These are phyloP conservation scores for Rusavskia elegans DNA, from an alignment of 495 filamentous ascomycete genomes.

Conservation along the genomic window DNA sequence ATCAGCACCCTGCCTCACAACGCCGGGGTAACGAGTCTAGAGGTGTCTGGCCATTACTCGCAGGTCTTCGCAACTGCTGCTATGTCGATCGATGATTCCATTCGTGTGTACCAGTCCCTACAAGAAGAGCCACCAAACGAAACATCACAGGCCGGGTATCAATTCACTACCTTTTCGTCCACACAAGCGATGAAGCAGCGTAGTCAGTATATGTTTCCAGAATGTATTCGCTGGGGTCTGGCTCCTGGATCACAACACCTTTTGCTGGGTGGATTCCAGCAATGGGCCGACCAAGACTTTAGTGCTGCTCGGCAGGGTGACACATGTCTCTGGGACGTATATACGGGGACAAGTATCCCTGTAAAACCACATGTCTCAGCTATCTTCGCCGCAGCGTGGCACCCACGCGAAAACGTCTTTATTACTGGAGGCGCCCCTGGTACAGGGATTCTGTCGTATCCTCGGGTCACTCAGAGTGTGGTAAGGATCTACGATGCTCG, in stretches of 20 bases:
- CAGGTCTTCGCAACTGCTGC: slow-evolving; percentile 36
- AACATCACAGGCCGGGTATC: slow-evolving; percentile 5
- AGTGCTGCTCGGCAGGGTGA: slow-evolving; percentile 42
- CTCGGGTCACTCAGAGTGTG: slow-evolving; percentile 25
- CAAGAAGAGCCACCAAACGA: slow-evolving; percentile 1
- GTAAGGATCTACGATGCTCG: slow-evolving; percentile 36
- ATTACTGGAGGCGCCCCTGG: slow-evolving; percentile 48
- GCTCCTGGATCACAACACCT: slow-evolving; percentile 31
- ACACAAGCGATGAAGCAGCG: slow-evolving; percentile 28
- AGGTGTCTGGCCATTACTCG: slow-evolving; percentile 28
- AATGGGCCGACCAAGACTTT: slow-evolving; percentile 27
- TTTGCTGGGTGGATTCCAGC: slow-evolving; percentile 64
- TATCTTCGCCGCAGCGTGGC: slow-evolving; percentile 70
- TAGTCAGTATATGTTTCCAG: slow-evolving; percentile 46
- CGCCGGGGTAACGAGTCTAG: slow-evolving; percentile 56
- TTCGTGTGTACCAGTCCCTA: slow-evolving; percentile 21
- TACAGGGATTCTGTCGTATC: slow-evolving; percentile 22
- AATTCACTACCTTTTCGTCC: slow-evolving; percentile 23
- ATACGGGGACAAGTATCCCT: slow-evolving; percentile 28
- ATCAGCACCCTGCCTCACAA: slow-evolving; percentile 43
- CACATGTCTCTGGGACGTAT: slow-evolving; percentile 54
- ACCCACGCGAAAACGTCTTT: slow-evolving; percentile 42
- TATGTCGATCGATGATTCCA: slow-evolving; percentile 15
- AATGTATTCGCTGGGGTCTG: slow-evolving; percentile 58
- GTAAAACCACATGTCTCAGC: slow-evolving; percentile 42